Evolutionary conservation across 1,284 basidiomycete species (phyloP).

Genomic region (Lentinula novae-zelandiae): DNA sequence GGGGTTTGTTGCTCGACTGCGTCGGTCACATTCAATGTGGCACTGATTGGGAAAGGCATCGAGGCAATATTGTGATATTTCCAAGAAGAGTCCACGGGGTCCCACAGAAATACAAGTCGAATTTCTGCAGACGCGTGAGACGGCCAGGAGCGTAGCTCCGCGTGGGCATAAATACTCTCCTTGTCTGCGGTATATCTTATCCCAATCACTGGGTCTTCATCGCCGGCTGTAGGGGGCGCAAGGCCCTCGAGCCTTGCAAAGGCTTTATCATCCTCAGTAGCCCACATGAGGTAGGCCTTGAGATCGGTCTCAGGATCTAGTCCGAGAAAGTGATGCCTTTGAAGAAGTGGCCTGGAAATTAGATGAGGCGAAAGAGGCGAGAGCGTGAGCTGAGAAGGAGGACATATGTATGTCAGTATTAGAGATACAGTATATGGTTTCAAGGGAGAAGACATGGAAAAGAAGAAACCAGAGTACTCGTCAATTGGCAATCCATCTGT

Average conservation of each 20-base stretch:
- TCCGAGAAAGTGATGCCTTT: conserved; percentile 64
- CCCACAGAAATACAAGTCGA: conserved; percentile 68
- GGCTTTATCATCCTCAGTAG: conserved; percentile 31
- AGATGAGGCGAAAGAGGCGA: conserved; percentile 55
- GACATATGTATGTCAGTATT: conserved; percentile 57
- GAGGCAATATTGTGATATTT: conserved; percentile 63
- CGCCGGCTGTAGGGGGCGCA: conserved; percentile 35
- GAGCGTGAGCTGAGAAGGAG: conserved; percentile 39
- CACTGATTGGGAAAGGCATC: conserved; percentile 69
- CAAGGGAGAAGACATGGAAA: conserved; percentile 27
- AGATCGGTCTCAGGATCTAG: conserved; percentile 42
- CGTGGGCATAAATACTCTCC: conserved; percentile 59
- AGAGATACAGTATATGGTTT: conserved; percentile 37
- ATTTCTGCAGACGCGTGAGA: conserved; percentile 32
- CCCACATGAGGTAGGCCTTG: conserved; percentile 63
- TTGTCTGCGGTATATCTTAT: conserved; percentile 57
- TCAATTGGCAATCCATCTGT: not conserved
- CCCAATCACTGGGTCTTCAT: conserved; percentile 22
- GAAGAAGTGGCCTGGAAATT: conserved; percentile 52
- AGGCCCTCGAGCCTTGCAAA: conserved; percentile 37
- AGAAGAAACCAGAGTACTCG: not conserved
- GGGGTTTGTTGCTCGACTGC: conserved; percentile 13
- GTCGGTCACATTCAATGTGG: conserved; percentile 35
- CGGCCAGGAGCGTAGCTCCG: conserved; percentile 38
- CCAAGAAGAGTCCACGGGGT: conserved; percentile 51